Evolutionary conservation across 148 eudicot species (phyloP).

Genomic region (Fagopyrum esculentum): DNA sequence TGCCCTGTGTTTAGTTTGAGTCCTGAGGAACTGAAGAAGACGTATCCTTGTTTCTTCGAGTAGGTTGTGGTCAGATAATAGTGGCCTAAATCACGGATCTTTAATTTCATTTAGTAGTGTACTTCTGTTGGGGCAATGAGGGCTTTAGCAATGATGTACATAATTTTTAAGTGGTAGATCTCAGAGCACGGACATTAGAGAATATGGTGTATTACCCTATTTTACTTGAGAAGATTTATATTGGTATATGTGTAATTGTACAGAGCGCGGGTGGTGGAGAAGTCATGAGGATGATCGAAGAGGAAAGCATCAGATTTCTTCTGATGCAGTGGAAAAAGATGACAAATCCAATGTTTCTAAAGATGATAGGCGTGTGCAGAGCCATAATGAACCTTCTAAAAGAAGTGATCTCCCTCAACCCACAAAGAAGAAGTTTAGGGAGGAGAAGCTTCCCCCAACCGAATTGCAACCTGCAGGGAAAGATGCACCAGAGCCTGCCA

Average conservation of each 20-base stretch:
- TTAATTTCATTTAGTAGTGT: background rate
- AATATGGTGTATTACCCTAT: background rate
- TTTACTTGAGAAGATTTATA: background rate
- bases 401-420: slow-evolving; percentile 38
- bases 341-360: slow-evolving; percentile 39
- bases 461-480: slow-evolving; percentile 28
- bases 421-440: slow-evolving; percentile 66
- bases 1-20: background rate
- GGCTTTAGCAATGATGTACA: too few species aligned
- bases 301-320: slow-evolving; percentile 20
- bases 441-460: slow-evolving; percentile 45
- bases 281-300: slow-evolving; percentile 36
- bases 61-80: background rate
- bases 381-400: slow-evolving; percentile 53
- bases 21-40: background rate
- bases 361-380: slow-evolving; percentile 41
- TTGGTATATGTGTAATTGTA: background rate
- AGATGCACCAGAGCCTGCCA: slow-evolving; percentile 26
- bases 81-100: background rate
- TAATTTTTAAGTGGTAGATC: too few species aligned
- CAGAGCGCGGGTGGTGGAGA: slow-evolving; percentile 72
- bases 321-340: slow-evolving; percentile 25
- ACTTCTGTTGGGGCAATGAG: background rate
- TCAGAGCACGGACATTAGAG: background rate
- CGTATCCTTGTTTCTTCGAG: background rate